Base-by-base conservation (phyloP, 2,329 filamentous ascomycete species). In the Epichloe elymi region DNA sequence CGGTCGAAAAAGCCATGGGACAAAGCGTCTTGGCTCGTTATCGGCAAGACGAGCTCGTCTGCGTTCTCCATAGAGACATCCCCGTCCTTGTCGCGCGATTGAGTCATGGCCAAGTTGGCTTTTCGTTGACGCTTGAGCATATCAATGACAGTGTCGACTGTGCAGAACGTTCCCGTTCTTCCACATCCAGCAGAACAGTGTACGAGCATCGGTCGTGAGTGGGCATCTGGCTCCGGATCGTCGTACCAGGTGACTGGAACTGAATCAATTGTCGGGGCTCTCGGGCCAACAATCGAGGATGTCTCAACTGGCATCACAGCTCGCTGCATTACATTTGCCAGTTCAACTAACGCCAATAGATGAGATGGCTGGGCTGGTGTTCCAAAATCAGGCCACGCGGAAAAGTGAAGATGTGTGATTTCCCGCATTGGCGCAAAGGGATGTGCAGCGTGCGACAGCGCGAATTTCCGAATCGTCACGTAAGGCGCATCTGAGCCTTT, bases 121-220 rank as follows among this genome's bases (percentile, higher is more conserved):
- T 71, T 65, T 35, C 73, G 78, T 66, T 95, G 89, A n/a, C 87
- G 82, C 70, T 95, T 95, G 54, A 98, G 71, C 86, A 96, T 95
- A 67, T 96, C 90, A 51, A 97, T 84, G 8, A 97, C 93, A 39
- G 85, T 91, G 65, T 97, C 93, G 15, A 97, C 89, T 0, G 93
- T 95, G 65, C 93, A 97, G 63, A 97, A 98, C 0, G 93, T 91
- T 3, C 93, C 93, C 0, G 93, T 98, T 14, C 93, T 85, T 0
- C 93, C 93, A 67, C 93, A 98, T 0, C 93, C 93, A 4, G 93
- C 93, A 50, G 88, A 95, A 69, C 93, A 98, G 65, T 98, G 93
- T 0, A 98, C 91, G 20, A 98, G 67, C 59, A 96, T 81, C 7
- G 91, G 91, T 33, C 87, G 76, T 23, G 75, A 58, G 1, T 67